Conservation (phyloP, 192 early-diverging fungal genomes). For the Backusella parvicylindrica region DNA sequence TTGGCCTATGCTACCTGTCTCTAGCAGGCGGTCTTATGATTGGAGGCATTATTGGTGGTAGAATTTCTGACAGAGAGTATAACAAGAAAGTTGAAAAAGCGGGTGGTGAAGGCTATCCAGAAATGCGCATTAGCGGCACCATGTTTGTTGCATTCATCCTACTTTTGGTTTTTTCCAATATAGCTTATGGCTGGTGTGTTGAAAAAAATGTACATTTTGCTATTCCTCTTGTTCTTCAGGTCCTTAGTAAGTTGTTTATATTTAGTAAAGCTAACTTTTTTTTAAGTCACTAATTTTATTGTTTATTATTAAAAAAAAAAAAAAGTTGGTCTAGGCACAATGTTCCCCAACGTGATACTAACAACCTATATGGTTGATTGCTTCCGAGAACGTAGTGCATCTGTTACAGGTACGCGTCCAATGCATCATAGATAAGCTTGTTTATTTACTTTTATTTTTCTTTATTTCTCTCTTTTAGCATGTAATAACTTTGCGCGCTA, state of each 20-base stretch:
- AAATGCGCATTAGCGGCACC: conserved; percentile 25
- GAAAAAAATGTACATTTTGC: conserved; percentile 31
- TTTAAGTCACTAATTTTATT: not conserved
- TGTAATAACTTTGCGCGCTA: conserved; percentile 34
- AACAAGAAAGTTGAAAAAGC: conserved; percentile 14
- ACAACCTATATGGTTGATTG: conserved; percentile 38
- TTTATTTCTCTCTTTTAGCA: conserved; percentile 14
- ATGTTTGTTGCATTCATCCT: conserved; percentile 11
- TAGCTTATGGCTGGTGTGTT: conserved; percentile 34
- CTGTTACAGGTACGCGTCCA: conserved; percentile 23
- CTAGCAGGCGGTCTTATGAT: conserved; percentile 22
- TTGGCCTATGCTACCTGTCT: conserved; percentile 34
- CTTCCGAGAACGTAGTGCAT: conserved; percentile 24
- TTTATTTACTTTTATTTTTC: not conserved
- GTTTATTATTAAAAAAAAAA: not conserved
- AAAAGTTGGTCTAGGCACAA: conserved; percentile 27
- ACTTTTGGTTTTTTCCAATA: conserved; percentile 1
- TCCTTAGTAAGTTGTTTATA: conserved; percentile 22
- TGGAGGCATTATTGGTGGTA: conserved; percentile 16
- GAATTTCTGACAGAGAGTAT: conserved; percentile 19
- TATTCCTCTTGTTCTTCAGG: conserved; percentile 21
- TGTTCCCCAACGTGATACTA: conserved; percentile 28
- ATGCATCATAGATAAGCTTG: conserved; percentile 1
- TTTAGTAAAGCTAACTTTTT: not conserved
- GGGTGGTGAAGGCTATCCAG: conserved; percentile 15